Evolutionary conservation across 371 early-diverging fungal genomes (phyloP).

Genomic region (Rhizopus arrhizus): DNA sequence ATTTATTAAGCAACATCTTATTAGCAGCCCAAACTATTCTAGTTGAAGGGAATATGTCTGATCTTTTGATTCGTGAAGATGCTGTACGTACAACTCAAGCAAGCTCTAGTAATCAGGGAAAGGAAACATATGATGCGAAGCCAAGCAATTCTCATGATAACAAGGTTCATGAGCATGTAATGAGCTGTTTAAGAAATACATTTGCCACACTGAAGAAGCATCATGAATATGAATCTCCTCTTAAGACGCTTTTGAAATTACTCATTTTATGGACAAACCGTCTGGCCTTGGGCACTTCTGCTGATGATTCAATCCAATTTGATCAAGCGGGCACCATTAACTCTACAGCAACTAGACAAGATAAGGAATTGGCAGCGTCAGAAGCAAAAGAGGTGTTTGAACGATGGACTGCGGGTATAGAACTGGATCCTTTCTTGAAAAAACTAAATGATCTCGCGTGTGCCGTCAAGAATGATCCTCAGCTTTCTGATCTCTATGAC

Average conservation of each 20-base stretch:
- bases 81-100: too few relatives aligned
- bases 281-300: not conserved
- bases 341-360: too few relatives aligned
- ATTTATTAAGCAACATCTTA: conserved; percentile 9
- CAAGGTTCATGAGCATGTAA: not conserved
- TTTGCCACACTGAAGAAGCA: conserved; percentile 34
- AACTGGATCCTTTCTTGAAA: conserved; percentile 41
- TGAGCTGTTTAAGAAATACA: conserved; percentile 8
- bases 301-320: too few relatives aligned
- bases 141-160: not conserved
- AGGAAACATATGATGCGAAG: too few relatives aligned
- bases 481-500: conserved; percentile 32
- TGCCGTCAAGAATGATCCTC: conserved; percentile 26
- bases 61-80: too few relatives aligned
- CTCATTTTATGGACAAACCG: conserved; percentile 37
- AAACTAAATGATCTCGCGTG: conserved; percentile 28
- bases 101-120: too few relatives aligned
- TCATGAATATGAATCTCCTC: conserved; percentile 45
- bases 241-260: conserved; percentile 35
- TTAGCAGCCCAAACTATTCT: conserved; percentile 1
- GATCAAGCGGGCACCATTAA: too few relatives aligned
- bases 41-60: too few relatives aligned
- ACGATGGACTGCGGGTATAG: conserved; percentile 50
- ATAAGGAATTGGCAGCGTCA: conserved; percentile 26
- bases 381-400: conserved; percentile 48